Base-by-base conservation (phyloP, 192 early-diverging fungal genomes). In the Backusella sp. region DNA sequence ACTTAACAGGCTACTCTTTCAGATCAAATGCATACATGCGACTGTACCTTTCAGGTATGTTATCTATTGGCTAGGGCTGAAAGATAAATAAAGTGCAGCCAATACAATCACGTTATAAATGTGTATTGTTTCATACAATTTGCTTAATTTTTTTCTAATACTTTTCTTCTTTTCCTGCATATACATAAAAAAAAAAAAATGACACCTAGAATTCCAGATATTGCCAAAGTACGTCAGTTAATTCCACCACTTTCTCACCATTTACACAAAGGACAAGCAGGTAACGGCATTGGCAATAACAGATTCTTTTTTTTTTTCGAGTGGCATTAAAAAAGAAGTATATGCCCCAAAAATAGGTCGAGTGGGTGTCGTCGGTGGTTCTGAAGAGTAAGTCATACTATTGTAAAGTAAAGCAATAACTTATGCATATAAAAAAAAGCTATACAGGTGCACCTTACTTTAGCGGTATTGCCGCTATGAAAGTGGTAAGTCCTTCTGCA, bases 401-500 rank as follows among this genome's bases (percentile, higher is more conserved):
- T 23, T 11, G 5, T 17, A 6, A 19, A 21, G 53, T 34, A 41
- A 23, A 59, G 1, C 26, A 35, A 26, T 39, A 12, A 70, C 28
- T 49, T 32, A 32, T 32, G 2, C 6, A 49, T 36, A 46, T 11
- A 32, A n/a, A 21, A 21, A 41, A 32, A 67, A 92, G 91, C 23
- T 96, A 95, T 79, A 95, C 97, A 0, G 96, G 97, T 0, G 97
- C 97, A 1, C 96, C 97, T 2, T 99, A 90, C 75, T 99, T 97
- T 80, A 93, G 93, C 49, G 90, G 83, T 0, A 92, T 92, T 67
- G 77, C 90, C 9, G 85, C 92, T 1, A 85, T 95, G 78, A 87
- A 90, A 80, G 62, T 91, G 77, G 94, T 94, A 82, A 73, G 82
- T 81, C 4, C 32, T 21, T 39, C 36, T 32, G 2, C 8, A 21